Base-by-base conservation (phyloP, 306 rosid species). In the Trichosanthes truncata region DNA sequence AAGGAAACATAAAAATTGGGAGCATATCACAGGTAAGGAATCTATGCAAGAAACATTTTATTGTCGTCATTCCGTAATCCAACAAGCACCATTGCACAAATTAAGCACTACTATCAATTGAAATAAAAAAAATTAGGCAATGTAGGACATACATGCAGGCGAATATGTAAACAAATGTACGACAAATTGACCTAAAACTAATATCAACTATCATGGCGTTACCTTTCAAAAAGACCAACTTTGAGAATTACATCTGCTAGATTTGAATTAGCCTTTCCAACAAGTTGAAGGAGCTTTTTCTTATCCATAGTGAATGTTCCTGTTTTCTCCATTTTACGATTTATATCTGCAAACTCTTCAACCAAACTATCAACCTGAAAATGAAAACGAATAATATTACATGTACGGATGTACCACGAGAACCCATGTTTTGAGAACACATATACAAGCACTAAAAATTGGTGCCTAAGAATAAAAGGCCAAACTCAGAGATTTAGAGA, bases 141-240 rank as follows among this genome's bases (percentile, higher is more conserved):
- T 10, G 66, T 12, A 60, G 66, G 17, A 60, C 10, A 25, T 25
- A 60, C 11, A 11, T 12, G 25, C 23, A 57, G 12, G 63, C 63
- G 9, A 52, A 52, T 52, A 52, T 52, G 14, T 23, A n/a, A 57
- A 62, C 3, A 62, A 31, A 62, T 14, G 69, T 26, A 31, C 43
- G 1, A 26, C 43, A 63, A 63, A 15, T 13, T 63, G 71, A 31
- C 23, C 43, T 15, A 36, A 63, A 65, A 18, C 45, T 8, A 25
- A 68, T 23, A 26, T 26, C 77, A 13, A 72, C 36, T 36, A 59
- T 31, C 38, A 57, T n/a, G 69, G 53, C n/a, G 57, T 81, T 87
- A 95, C 99, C 99, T 91, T 85, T 95, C 97, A 59, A 95, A 95
- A 77, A 93, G 93, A 83, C 99, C 99, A 63, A 95, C 99, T 95